Base-by-base conservation (phyloP, 1,284 basidiomycete species). In the Agaricales sp. region DNA sequence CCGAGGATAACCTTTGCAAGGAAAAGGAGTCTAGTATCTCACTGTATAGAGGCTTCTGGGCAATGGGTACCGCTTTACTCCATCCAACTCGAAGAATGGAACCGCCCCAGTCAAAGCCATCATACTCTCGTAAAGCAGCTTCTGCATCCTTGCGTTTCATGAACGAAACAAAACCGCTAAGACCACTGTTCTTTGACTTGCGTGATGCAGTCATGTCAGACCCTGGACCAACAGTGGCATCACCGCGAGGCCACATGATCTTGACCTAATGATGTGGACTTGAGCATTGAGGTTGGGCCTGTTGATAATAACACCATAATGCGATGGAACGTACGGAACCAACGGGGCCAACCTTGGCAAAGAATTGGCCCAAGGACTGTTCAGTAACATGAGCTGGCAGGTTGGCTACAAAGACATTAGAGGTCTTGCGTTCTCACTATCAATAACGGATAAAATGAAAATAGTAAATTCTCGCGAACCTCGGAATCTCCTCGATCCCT, bases 121-220 rank as follows among this genome's bases (percentile, higher is more conserved):
- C 94, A 46, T 89, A 77, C 59, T 94, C 85, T 19, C 83, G 80
- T 16, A 95, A 71, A 1, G 93, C 94, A 30, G 66, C 69, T 61
- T 98, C 93, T 2, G 96, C 95, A 59, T 95, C 92, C 52, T 77
- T 77, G 26, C 95, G 78, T 53, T 81, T 87, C 92, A 98, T 96
- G 66, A 85, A 99, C 0, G 92, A 89, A 2, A 99, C 94, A 59
- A 98, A 99, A 0, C 94, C 95, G 53, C 88, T 91, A 35, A 97
- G 69, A 11, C 89, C 89, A 6, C 78, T 61, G 52, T 74, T 79
- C 67, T 86, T 80, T 52, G 70, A 72, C 49, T 81, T 73, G 47
- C 88, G 74, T 14, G 81, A 74, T 2, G 77, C 63, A 20, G 81
- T 84, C 74, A 90, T 87, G 50, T 87, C 82, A 44, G 80, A 74